Percentiles rank a stretch among this genome's conserved stretches.
phyloP scores from a whole-genome alignment of 805 yeast species.

The Yamadazyma laniorum region DNA sequence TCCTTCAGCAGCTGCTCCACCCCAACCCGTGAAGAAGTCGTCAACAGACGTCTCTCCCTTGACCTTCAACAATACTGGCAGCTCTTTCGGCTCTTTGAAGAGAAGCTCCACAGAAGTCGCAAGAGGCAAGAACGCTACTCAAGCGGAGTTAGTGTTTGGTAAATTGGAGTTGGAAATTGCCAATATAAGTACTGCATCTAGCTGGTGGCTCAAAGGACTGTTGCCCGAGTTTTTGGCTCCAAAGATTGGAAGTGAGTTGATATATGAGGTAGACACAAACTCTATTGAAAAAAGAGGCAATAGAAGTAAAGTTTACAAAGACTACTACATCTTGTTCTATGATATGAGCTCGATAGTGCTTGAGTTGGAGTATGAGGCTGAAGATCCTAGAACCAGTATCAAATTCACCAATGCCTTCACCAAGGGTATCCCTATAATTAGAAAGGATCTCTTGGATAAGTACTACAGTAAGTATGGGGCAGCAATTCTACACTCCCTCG shows the following conservation, averaged over 20 bases:
- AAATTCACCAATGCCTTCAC: constrained; percentile 26
- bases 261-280: constrained; percentile 65
- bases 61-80: constrained; percentile 7
- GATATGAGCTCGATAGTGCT: constrained; percentile 69
- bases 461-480: constrained; percentile 46
- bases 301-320: constrained; percentile 48
- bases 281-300: constrained; percentile 57
- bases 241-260: constrained; percentile 47
- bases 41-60: constrained; percentile 8
- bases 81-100: constrained; percentile 9
- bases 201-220: constrained; percentile 68
- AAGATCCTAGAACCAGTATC: constrained; percentile 53
- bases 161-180: constrained; percentile 31
- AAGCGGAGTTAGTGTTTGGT: constrained; percentile 26
- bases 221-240: constrained; percentile 53
- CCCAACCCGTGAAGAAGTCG: constrained; percentile 3
- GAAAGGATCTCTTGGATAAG: constrained; percentile 48
- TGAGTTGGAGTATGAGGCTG: constrained; percentile 53
- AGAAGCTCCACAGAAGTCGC: constrained; percentile 16
- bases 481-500: constrained; percentile 16
- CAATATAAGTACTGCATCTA: constrained; percentile 18
- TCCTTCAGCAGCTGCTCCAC: constrained; percentile 1
- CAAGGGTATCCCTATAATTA: constrained; percentile 43
- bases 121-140: constrained; percentile 20
- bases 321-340: constrained; percentile 67